A percentile compares a stretch with the other conserved stretches of the same genome.
These are phyloP conservation scores for Suhomyces kilbournensis DNA, from an alignment of 805 yeast genomes.

Conservation along the genomic window DNA sequence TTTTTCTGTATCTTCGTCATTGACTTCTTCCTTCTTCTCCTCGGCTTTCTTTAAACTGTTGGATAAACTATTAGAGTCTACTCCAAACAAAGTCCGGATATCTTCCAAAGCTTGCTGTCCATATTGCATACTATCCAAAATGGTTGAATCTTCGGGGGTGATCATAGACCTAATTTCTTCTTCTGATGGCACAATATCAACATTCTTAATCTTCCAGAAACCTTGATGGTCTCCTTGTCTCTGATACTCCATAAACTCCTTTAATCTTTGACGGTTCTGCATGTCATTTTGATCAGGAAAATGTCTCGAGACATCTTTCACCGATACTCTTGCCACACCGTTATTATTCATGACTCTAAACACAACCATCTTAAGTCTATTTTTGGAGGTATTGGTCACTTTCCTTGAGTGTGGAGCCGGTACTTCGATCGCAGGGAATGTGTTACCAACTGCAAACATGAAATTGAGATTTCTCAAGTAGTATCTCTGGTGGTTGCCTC, in stretches of 20 bases:
- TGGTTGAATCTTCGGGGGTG: slow-evolving; percentile 84
- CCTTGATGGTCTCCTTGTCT: slow-evolving; percentile 93
- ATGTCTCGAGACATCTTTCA: slow-evolving; percentile 84
- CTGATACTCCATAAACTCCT: slow-evolving; percentile 97
- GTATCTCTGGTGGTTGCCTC: slow-evolving; percentile 67
- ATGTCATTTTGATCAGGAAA: slow-evolving; percentile 97
- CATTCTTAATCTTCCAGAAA: slow-evolving; percentile 78
- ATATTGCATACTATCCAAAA: slow-evolving; percentile 87
- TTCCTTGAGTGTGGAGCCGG: slow-evolving; percentile 98
- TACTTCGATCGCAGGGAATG: slow-evolving; percentile 87
- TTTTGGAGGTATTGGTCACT: slow-evolving; percentile 89
- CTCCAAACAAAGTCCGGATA: slow-evolving; percentile 52
- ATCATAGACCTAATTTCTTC: slow-evolving; percentile 80
- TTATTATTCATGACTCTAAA: slow-evolving; percentile 78
- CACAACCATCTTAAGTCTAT: slow-evolving; percentile 89
- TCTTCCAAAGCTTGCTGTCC: slow-evolving; percentile 91
- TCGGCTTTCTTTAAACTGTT: slow-evolving; percentile 19
- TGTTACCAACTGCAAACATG: slow-evolving; percentile 85
- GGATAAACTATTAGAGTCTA: slow-evolving; percentile 19
- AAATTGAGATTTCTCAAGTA: slow-evolving; percentile 67
- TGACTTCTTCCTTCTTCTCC: slow-evolving; percentile 16
- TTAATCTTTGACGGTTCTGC: slow-evolving; percentile 92
- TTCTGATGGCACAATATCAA: slow-evolving; percentile 63
- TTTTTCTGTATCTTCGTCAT: slow-evolving; percentile 17
- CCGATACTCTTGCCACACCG: slow-evolving; percentile 70